These are phyloP conservation scores for Ceratobasidium sp. DNA, from an alignment of 1,284 basidiomycete species.

Conservation along the genomic window DNA sequence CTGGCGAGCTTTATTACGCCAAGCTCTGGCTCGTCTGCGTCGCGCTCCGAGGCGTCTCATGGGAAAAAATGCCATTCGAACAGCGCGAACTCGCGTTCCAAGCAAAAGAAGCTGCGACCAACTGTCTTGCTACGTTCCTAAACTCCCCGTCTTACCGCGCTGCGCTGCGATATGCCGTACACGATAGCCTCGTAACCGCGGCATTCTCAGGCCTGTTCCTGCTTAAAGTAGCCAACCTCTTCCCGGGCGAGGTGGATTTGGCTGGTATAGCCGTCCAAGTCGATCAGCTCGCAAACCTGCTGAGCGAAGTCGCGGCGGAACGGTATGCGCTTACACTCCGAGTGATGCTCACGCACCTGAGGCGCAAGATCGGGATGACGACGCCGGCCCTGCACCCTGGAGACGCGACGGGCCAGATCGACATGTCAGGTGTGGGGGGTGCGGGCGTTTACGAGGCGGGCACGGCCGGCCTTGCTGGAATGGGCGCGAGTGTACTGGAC, in stretches of 20 bases:
- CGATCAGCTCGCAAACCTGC: conserved; percentile 83
- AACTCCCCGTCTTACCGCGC: conserved; percentile 82
- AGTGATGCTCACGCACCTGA: conserved; percentile 90
- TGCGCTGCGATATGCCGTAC: conserved; percentile 88
- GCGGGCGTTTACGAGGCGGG: conserved; percentile 50
- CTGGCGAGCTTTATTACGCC: conserved; percentile 89
- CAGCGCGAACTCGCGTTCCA: conserved; percentile 94
- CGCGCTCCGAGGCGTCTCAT: conserved; percentile 88
- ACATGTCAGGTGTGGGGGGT: conserved; percentile 38
- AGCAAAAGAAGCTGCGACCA: conserved; percentile 90
- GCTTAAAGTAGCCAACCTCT: conserved; percentile 90
- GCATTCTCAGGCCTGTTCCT: conserved; percentile 94
- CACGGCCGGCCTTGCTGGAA: conserved; percentile 48
- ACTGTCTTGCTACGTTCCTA: conserved; percentile 84
- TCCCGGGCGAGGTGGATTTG: conserved; percentile 84
- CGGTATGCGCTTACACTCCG: conserved; percentile 90
- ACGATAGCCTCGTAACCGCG: conserved; percentile 91
- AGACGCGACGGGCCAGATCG: conserved; percentile 49
- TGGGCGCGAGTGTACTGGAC: conserved; percentile 66
- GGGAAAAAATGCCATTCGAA: conserved; percentile 95
- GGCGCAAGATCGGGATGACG: conserved; percentile 82
- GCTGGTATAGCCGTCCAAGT: conserved; percentile 80
- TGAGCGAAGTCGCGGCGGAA: conserved; percentile 90
- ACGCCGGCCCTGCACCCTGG: conserved; percentile 64
- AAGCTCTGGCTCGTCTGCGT: conserved; percentile 95